A percentile compares a stretch with the other conserved stretches of the same genome.
phyloP scores from a whole-genome alignment of 306 rosid genomes.

The Arachis stenosperma region DNA sequence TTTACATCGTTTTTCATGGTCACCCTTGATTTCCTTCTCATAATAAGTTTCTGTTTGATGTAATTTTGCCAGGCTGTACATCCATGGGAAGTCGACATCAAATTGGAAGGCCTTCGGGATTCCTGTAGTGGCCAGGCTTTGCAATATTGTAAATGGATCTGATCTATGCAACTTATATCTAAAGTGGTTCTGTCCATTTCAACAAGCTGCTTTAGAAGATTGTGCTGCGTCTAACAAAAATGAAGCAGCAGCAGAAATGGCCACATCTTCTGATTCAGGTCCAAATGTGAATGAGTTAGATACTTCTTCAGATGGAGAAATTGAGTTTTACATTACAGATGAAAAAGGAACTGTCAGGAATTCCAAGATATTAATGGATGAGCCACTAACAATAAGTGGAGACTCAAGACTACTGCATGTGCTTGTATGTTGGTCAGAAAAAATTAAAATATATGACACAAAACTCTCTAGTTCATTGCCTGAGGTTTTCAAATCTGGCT shows the following conservation, averaged over 20 bases:
- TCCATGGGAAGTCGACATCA: conserved; percentile 63
- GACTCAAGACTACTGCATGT: conserved; percentile 56
- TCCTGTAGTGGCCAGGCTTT: conserved; percentile 71
- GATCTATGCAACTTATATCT: conserved; percentile 69
- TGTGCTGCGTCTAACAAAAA: conserved; percentile 44
- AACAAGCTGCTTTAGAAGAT: conserved; percentile 48
- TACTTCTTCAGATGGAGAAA: conserved; percentile 50
- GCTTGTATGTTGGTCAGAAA: conserved; percentile 86
- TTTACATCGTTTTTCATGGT: conserved; percentile 12
- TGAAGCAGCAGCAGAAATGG: conserved; percentile 51
- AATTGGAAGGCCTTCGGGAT: conserved; percentile 90
- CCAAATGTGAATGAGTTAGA: conserved; percentile 50
- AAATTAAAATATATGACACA: conserved; percentile 61
- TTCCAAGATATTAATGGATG: conserved; percentile 62
- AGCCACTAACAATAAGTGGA: conserved; percentile 55
- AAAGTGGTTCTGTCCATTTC: conserved; percentile 68
- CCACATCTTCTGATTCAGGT: conserved; percentile 42
- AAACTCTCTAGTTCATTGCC: conserved; percentile 66
- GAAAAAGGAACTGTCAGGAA: conserved; percentile 69
- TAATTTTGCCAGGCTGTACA: conserved; percentile 65
- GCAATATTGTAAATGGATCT: conserved; percentile 59
- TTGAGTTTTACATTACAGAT: conserved; percentile 74
- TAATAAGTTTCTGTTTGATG: conserved; percentile 39
- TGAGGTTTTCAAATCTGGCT: conserved; percentile 88
- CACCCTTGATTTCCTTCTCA: conserved; percentile 34